Evolutionary conservation across 164 flowering plant genomes (phyloP).

Genomic region (Magnolia kwangsiensis): DNA sequence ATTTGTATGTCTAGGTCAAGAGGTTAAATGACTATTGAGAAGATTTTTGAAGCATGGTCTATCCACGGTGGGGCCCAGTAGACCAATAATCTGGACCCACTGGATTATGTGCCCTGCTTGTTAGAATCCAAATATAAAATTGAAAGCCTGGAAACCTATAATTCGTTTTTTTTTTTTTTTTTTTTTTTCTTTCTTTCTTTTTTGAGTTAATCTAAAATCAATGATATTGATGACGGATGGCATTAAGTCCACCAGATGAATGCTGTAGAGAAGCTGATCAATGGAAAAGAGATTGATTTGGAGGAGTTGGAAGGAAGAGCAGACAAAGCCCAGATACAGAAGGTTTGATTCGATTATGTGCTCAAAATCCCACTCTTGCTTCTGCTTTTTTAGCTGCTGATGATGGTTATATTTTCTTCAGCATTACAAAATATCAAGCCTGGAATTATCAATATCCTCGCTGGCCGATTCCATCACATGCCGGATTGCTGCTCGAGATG

Average conservation of each 20-base stretch:
- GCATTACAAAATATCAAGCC: conserved; percentile 77
- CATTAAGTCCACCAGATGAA: conserved; percentile 40
- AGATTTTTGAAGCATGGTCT: too few species aligned
- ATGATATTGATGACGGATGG: not conserved
- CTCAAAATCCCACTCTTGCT: not conserved
- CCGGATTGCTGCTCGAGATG: conserved; percentile 84
- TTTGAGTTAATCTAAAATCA: too few species aligned
- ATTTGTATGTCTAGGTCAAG: too few species aligned
- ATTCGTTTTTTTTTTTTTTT: too few species aligned
- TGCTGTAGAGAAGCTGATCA: conserved; percentile 52
- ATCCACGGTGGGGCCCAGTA: too few species aligned
- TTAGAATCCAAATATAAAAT: too few species aligned
- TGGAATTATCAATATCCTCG: conserved; percentile 68
- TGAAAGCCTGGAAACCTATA: too few species aligned
- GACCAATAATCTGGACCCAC: too few species aligned
- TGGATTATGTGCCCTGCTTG: too few species aligned
- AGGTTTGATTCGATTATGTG: conserved; percentile 37
- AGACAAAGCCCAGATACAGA: conserved; percentile 68
- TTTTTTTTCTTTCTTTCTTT: too few species aligned
- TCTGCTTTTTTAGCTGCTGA: not conserved
- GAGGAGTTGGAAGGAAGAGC: conserved; percentile 70
- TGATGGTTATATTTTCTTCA: conserved; percentile 28
- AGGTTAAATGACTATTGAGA: too few species aligned
- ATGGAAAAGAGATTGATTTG: conserved; percentile 71
- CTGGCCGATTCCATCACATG: conserved; percentile 82